These are phyloP conservation scores for Acer saccharum DNA, from an alignment of 345 rosid species.

Conservation along the genomic window DNA sequence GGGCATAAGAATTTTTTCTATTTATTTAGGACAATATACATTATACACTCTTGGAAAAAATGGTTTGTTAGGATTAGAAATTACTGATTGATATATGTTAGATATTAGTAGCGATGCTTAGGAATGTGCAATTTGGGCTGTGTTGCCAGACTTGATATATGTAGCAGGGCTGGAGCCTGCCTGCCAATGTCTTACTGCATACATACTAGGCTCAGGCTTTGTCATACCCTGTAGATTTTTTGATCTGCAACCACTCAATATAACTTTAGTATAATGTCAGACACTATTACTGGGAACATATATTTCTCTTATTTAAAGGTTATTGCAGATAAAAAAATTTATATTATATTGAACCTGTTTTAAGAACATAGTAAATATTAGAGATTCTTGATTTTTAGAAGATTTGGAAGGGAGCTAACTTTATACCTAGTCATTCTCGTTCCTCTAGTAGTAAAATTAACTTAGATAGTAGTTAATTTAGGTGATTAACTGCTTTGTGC, in stretches of 20 bases:
- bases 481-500: not conserved
- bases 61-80: not conserved
- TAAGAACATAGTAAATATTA: not conserved
- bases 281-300: not conserved
- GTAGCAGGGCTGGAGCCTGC: not conserved
- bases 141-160: not conserved
- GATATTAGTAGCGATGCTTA: not conserved
- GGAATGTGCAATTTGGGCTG: not conserved
- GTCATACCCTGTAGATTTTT: not conserved
- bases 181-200: not conserved
- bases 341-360: not conserved
- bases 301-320: not conserved
- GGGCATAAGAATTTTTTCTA: not conserved
- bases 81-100: not conserved
- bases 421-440: not conserved
- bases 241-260: not conserved
- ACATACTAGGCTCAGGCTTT: slow-evolving; percentile 2
- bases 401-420: not conserved
- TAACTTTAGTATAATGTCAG: not conserved
- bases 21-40: slow-evolving; percentile 1
- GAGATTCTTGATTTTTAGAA: not conserved
- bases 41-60: not conserved
- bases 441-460: not conserved
- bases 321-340: not conserved
- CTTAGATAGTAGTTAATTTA: not conserved